These are phyloP conservation scores for Kwoniella europaea DNA, from an alignment of 768 basidiomycete species.

Conservation along the genomic window DNA sequence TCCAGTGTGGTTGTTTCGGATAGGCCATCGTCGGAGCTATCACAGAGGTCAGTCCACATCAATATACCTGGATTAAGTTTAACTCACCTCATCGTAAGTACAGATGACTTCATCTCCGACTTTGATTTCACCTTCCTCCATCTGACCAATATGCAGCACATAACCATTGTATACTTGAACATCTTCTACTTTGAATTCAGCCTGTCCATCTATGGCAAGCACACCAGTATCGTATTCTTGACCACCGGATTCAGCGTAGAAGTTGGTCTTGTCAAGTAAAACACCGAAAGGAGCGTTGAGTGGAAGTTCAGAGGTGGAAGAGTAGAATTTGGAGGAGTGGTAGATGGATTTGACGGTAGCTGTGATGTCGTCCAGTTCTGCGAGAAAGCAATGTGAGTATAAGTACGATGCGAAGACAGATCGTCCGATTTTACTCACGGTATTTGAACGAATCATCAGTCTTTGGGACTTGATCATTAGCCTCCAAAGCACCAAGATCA, in stretches of 20 bases:
- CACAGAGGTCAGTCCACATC: neutral
- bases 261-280: conserved; percentile 87
- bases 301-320: conserved; percentile 71
- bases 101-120: conserved; percentile 82
- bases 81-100: conserved; percentile 85
- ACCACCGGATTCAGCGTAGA: conserved; percentile 96
- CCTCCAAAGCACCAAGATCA: conserved; percentile 84
- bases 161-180: conserved; percentile 96
- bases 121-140: conserved; percentile 83
- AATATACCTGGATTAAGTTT: neutral
- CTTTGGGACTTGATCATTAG: conserved; percentile 75
- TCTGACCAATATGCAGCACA: conserved; percentile 84
- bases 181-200: conserved; percentile 91
- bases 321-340: conserved; percentile 74
- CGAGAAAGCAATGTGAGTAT: conserved; percentile 5
- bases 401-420: neutral
- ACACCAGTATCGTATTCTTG: conserved; percentile 97
- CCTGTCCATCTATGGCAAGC: conserved; percentile 85
- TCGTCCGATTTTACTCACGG: conserved; percentile 63
- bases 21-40: conserved; percentile 87
- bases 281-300: conserved; percentile 76
- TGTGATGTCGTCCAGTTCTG: conserved; percentile 77
- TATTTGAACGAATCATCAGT: conserved; percentile 93
- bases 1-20: conserved; percentile 97
- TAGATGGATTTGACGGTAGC: conserved; percentile 83